Evolutionary conservation across 495 filamentous ascomycete genomes (phyloP).

Genomic region (Penicillium crystallinum): DNA sequence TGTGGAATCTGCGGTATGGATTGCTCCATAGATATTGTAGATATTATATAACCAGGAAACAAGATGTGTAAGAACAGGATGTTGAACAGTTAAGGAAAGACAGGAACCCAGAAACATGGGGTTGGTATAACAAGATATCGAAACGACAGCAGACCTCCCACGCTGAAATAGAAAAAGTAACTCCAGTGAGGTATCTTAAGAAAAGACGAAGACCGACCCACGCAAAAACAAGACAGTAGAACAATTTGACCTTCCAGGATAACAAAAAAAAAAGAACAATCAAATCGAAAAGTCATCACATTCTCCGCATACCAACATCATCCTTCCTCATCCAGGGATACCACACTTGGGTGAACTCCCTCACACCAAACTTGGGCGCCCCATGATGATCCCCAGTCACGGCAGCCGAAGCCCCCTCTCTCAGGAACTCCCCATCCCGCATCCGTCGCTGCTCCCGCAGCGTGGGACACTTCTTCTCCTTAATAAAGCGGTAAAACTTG

Average conservation of each 20-base stretch:
- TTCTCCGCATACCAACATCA: neutral
- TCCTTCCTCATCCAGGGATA: constrained; percentile 11
- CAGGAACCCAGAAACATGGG: neutral
- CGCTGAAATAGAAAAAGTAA: neutral
- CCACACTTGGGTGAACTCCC: constrained; percentile 5
- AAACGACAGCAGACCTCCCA: constrained; percentile 6
- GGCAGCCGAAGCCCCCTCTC: constrained; percentile 18
- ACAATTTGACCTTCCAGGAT: neutral
- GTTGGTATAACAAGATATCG: neutral
- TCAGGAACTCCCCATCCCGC: constrained; percentile 42
- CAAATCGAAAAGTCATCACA: neutral
- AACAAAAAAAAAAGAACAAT: neutral
- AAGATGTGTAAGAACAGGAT: neutral
- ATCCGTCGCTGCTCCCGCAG: constrained; percentile 41
- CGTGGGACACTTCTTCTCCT: constrained; percentile 44
- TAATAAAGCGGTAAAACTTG: constrained; percentile 51
- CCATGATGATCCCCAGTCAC: neutral
- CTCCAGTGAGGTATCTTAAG: constrained; percentile 6
- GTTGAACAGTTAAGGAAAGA: neutral
- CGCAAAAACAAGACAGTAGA: constrained; percentile 1
- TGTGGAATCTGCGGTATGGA: no score
- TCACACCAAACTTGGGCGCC: constrained; percentile 4
- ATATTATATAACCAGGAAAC: neutral
- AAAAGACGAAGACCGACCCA: constrained; percentile 7
- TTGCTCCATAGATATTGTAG: constrained; percentile 2